These are phyloP conservation scores for Cenchrus purpureus DNA, from an alignment of 176 grass and related monocot species.

Conservation along the genomic window DNA sequence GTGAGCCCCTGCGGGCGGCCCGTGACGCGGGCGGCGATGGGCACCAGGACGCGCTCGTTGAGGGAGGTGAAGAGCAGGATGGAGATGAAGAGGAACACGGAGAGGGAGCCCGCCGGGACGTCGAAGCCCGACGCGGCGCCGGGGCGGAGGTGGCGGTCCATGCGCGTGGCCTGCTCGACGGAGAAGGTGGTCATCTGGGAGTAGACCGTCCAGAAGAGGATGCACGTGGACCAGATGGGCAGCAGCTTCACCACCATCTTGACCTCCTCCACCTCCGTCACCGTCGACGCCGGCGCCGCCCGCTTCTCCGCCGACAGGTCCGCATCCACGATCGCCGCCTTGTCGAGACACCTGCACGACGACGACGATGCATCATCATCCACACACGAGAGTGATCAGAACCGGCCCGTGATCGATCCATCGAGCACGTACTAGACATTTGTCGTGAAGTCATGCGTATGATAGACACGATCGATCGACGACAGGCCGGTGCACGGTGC, in stretches of 20 bases:
- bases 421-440: neutral
- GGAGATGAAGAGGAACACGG: conserved; percentile 79
- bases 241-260: conserved; percentile 75
- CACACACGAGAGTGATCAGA: too few species aligned
- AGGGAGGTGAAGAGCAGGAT: conserved; percentile 76
- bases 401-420: neutral
- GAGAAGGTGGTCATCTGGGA: conserved; percentile 77
- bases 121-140: conserved; percentile 31
- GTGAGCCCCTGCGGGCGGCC: conserved; percentile 62
- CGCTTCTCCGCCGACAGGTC: conserved; percentile 30
- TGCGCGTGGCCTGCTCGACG: conserved; percentile 68
- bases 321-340: conserved; percentile 53
- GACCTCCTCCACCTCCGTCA: conserved; percentile 78
- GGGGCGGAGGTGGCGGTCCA: conserved; percentile 49
- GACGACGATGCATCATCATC: too few species aligned
- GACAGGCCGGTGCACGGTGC: neutral
- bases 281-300: conserved; percentile 35
- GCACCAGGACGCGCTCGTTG: conserved; percentile 71
- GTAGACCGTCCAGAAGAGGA: conserved; percentile 75
- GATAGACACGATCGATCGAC: too few species aligned
- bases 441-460: too few species aligned
- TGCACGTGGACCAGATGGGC: conserved; percentile 73
- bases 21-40: conserved; percentile 58
- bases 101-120: conserved; percentile 69
- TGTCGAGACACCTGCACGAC: conserved; percentile 67